Evolutionary conservation across 1,284 basidiomycete species (phyloP), one percentile per base, ranked within the genome.

Genomic region (Apiotrichum sp.): DNA sequence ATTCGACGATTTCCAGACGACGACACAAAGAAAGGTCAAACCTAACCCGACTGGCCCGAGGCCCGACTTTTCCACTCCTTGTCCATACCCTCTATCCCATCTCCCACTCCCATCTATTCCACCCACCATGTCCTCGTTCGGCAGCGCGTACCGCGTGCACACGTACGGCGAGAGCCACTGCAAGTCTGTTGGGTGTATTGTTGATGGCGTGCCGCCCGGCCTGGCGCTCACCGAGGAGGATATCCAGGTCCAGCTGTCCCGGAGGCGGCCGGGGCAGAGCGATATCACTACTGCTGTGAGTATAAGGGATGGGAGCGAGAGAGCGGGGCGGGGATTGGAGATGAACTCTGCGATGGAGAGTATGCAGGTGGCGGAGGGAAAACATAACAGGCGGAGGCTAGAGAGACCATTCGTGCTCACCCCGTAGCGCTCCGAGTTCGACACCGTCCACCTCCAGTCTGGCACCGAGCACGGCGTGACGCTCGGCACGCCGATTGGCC

Each of bases 131-230:
- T 96, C 92, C 39, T 89, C 92, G 46, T 98, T 90, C 74, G 96
- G 95, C 45, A 83, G 80, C 22, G 78, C 88, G 49, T 98, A 90
- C 80, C 84, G 92, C 52, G 95, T 98, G 42, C 93, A 93, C 58
- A 99, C 96, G 61, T 98, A 89, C 73, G 96, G 96, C 63, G 96
- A 99, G 80, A 92, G 88, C 59, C 96, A 99, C 74, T 98, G 96
- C 76, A 85, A 89, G 57, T 95, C 91, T 3, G 95, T 98, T 39
- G 96, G 96, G 38, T 92, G 90, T 58, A 98, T 99, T 78, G 86
- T 98, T 69, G 96, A 98, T 73, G 95, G 95, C 47, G 89, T 91
- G 65, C 95, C 96, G 53, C 93, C 96, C 40, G 95, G 96, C 16
- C 79, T 98, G 46, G 80, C 83, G 60, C 81, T 99, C 56, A 82